Conservation (phyloP, 2,329 filamentous ascomycete species). For the Alternaria sp. region DNA sequence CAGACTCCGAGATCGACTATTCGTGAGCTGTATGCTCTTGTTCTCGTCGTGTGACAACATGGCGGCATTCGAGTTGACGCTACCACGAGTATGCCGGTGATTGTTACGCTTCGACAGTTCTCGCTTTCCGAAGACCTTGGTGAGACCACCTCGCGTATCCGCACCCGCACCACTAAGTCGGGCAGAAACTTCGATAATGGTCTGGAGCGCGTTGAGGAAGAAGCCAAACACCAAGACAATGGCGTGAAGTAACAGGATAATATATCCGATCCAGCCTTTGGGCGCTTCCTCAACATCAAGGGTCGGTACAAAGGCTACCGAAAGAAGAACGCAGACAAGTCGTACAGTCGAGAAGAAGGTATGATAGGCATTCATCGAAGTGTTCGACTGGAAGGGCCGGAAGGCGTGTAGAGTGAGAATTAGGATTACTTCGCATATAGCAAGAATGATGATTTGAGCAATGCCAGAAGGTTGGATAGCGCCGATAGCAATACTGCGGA, state of each 20-base stretch:
- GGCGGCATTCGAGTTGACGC: conserved; percentile 80
- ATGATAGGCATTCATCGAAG: conserved; percentile 97
- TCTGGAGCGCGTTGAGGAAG: conserved; percentile 89
- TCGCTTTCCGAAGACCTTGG: conserved; percentile 87
- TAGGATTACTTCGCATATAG: conserved; percentile 91
- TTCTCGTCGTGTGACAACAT: conserved; percentile 77
- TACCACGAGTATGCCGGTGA: conserved; percentile 73
- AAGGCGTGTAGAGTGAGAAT: conserved; percentile 89
- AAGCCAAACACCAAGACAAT: conserved; percentile 89
- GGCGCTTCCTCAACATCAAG: conserved; percentile 78
- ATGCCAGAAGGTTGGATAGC: conserved; percentile 93
- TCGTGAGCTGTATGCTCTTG: conserved; percentile 66
- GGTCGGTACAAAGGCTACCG: conserved; percentile 78
- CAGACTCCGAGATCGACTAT: conserved; percentile 64
- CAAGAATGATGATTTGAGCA: conserved; percentile 88
- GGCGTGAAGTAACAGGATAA: conserved; percentile 85
- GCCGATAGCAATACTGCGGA: conserved; percentile 89
- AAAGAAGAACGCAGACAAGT: conserved; percentile 68
- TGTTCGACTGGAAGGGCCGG: conserved; percentile 86
- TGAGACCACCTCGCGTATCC: conserved; percentile 79
- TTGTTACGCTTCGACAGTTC: conserved; percentile 80
- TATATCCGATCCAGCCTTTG: conserved; percentile 95
- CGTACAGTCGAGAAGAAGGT: conserved; percentile 81
- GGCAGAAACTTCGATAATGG: conserved; percentile 85
- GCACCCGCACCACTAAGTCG: conserved; percentile 83